Evolutionary conservation across 768 basidiomycete genomes (phyloP).

Genomic region (Pisolithus albus): DNA sequence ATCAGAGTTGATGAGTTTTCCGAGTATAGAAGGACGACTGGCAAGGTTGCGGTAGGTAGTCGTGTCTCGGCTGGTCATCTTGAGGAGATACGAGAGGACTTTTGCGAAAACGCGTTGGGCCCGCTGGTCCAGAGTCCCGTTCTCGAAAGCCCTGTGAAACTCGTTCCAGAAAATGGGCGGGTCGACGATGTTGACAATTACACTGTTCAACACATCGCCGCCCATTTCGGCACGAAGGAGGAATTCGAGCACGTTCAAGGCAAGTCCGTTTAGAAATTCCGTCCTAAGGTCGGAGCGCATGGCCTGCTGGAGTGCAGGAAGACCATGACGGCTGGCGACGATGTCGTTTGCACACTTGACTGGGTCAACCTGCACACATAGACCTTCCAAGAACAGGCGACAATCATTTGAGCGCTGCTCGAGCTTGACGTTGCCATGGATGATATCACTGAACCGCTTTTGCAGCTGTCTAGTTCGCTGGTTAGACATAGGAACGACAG

Average conservation of each 20-base stretch:
- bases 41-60: slow-evolving; percentile 35
- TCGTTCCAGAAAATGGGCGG: slow-evolving; percentile 47
- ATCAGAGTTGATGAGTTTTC: slow-evolving; percentile 19
- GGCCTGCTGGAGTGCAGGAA: slow-evolving; percentile 32
- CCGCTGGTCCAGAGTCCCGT: slow-evolving; percentile 25
- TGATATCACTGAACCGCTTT: slow-evolving; percentile 31
- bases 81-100: slow-evolving; percentile 45
- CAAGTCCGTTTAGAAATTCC: slow-evolving; percentile 38
- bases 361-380: slow-evolving; percentile 36
- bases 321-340: slow-evolving; percentile 30
- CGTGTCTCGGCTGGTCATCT: slow-evolving; percentile 29
- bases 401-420: slow-evolving; percentile 15
- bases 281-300: slow-evolving; percentile 34
- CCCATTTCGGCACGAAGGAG: slow-evolving; percentile 36
- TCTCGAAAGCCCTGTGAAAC: slow-evolving; percentile 31
- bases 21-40: slow-evolving; percentile 23
- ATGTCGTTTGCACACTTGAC: slow-evolving; percentile 33
- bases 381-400: slow-evolving; percentile 39
- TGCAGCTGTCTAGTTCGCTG: slow-evolving; percentile 21
- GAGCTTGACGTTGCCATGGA: slow-evolving; percentile 24
- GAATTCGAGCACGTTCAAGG: slow-evolving; percentile 30
- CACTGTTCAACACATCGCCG: slow-evolving; percentile 35
- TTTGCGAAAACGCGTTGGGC: slow-evolving; percentile 38
- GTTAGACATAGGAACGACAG: not conserved
- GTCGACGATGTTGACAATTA: slow-evolving; percentile 38